These are phyloP conservation scores for Amorphotheca resinae DNA, from an alignment of 495 filamentous ascomycete genomes.

Conservation along the genomic window DNA sequence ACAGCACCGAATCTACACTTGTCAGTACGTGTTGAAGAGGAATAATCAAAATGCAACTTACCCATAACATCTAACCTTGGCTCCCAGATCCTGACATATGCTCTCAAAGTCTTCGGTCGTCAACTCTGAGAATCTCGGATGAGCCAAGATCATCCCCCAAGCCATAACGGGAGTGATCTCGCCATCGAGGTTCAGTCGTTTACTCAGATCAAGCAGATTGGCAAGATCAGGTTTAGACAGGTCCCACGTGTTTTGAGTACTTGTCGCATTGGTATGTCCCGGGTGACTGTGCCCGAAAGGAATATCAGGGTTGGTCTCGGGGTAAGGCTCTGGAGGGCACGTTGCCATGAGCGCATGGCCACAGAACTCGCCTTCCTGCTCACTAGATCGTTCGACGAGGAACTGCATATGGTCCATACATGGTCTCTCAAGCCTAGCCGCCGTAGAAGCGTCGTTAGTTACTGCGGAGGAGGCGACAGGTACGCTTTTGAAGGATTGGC, in stretches of 20 bases:
- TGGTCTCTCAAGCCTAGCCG: constrained; percentile 70
- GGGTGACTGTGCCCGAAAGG: constrained; percentile 35
- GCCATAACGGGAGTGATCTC: constrained; percentile 98
- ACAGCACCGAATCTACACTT: constrained; percentile 63
- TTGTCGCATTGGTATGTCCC: constrained; percentile 21
- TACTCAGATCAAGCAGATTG: constrained; percentile 74
- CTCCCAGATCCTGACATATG: constrained; percentile 58
- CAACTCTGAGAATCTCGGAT: constrained; percentile 55
- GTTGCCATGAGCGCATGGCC: constrained; percentile 87
- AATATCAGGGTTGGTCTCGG: constrained; percentile 29
- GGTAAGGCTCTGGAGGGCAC: constrained; percentile 55
- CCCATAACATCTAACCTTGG: constrained; percentile 87
- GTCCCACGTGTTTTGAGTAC: constrained; percentile 46
- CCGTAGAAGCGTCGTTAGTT: constrained; percentile 26
- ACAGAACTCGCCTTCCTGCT: constrained; percentile 39
- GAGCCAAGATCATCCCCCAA: constrained; percentile 65
- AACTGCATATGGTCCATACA: constrained; percentile 92
- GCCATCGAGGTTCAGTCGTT: constrained; percentile 70
- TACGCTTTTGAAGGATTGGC: constrained; percentile 41
- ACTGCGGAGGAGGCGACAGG: constrained; percentile 51
- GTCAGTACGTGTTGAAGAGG: constrained; percentile 13
- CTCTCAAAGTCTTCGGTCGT: constrained; percentile 55
- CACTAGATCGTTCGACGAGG: constrained; percentile 46
- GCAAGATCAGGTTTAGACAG: constrained; percentile 60
- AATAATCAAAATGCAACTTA: constrained; percentile 37